Percentiles rank a stretch among this genome's conserved stretches.
Evolutionary conservation across 768 basidiomycete species (phyloP).

Genomic region (Auricularia auricula-judae): DNA sequence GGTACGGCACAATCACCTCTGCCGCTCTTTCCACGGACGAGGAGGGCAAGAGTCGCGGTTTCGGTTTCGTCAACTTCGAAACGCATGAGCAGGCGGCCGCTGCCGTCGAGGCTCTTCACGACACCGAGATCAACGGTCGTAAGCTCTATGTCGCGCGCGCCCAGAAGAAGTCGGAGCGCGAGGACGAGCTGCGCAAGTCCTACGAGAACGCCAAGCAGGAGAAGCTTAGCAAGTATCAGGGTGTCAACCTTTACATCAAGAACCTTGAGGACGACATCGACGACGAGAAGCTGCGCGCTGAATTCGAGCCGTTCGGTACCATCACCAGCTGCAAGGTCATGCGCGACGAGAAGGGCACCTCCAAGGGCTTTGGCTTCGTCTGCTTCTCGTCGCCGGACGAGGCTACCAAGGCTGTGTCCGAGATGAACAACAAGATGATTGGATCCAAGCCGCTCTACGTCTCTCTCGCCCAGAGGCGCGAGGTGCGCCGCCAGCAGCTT

Average conservation of each 20-base stretch:
- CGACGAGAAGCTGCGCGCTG: conserved; percentile 90
- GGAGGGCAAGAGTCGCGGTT: conserved; percentile 87
- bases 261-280: conserved; percentile 97
- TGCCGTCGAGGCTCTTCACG: conserved; percentile 85
- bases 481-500: conserved; percentile 94
- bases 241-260: conserved; percentile 99
- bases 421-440: conserved; percentile 99
- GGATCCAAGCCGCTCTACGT: conserved; percentile 98
- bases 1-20: conserved; percentile 79
- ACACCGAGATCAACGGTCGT: conserved; percentile 71
- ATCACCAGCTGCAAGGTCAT: conserved; percentile 99
- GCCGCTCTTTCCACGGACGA: conserved; percentile 78
- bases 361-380: conserved; percentile 97
- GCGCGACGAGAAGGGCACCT: conserved; percentile 89
- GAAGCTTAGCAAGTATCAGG: conserved; percentile 95
- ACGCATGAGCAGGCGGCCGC: conserved; percentile 82
- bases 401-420: conserved; percentile 96
- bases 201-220: conserved; percentile 97
- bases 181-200: conserved; percentile 86
- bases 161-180: conserved; percentile 97
- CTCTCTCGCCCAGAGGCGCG: conserved; percentile 95
- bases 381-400: conserved; percentile 98
- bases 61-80: conserved; percentile 97
- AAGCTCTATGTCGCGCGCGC: conserved; percentile 94
- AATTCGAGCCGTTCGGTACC: conserved; percentile 93